Base-by-base conservation (phyloP, 768 basidiomycete species). In the Lyophyllum shimeji region DNA sequence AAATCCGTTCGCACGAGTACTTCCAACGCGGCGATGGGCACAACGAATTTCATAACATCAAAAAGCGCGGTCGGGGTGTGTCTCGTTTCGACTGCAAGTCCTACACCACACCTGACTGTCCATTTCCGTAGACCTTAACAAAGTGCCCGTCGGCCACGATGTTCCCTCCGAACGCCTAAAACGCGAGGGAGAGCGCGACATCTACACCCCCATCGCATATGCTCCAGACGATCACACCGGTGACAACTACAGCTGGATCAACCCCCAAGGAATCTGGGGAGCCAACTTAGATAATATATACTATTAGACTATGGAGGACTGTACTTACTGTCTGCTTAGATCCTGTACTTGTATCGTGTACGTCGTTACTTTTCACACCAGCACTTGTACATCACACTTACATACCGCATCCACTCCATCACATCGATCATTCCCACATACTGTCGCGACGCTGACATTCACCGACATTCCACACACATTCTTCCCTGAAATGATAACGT, bases 221-320 rank as follows among this genome's bases (percentile, higher is more conserved):
- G 56, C 57, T 18, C 58, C 60, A 39, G 55, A 61, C 25, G 55
- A 50, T 25, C 13, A 11, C 25, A 39, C 21, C 5, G 42, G 44
- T 17, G 24, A 23, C 25, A 62, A 65, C 20, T 62, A 69, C 53
- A 61, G 65, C 8, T 72, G 67, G 71, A 58, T 71, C 23, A 71
- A 70, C 46, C 69, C 69, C 13, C 25, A 23, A 3, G 65, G 67
- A 2, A 59, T 66, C n/a, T 71, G 66, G 67, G 66, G 63, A 23
- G 24, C 44, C 33, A 48, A 29, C 9, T 29, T 29, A 29, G 29
- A 29, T 4, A 29, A 9, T 5, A 29, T 29, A 29, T 29, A n/a
- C n/a, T n/a, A n/a, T 46, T 34, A 54, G 34, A 18, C 9, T 11
- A 31, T 23, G 15, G n/a, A 46, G 20, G 13, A 42, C 15, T 47